Evolutionary conservation across 768 basidiomycete species (phyloP).

Genomic region (Naganishia onofrii): DNA sequence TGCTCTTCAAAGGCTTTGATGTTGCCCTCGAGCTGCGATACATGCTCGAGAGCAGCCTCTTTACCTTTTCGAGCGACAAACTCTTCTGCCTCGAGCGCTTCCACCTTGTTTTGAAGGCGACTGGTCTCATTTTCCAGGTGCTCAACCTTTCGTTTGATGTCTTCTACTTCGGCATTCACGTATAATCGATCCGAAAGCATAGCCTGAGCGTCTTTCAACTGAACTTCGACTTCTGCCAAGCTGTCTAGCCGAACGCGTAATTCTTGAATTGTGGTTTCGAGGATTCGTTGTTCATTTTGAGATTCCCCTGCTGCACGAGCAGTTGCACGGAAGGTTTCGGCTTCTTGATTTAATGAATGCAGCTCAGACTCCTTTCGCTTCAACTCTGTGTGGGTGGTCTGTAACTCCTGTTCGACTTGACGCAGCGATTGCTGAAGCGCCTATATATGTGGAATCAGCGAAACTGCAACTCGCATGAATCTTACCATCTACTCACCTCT

Average conservation of each 20-base stretch:
- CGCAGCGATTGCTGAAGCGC: neutral
- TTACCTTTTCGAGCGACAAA: conserved; percentile 18
- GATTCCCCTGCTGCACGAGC: neutral
- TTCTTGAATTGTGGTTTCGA: conserved; percentile 1
- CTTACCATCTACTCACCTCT: neutral
- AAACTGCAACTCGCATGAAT: too few species aligned
- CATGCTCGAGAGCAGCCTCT: conserved; percentile 15
- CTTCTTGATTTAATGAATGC: neutral
- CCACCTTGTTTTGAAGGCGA: neutral
- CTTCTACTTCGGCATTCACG: neutral
- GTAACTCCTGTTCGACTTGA: neutral
- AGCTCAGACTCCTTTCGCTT: neutral
- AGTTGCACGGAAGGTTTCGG: neutral
- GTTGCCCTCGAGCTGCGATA: conserved; percentile 4
- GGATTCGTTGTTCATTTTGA: neutral
- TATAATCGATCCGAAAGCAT: neutral
- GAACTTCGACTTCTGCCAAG: neutral
- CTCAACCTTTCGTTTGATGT: neutral
- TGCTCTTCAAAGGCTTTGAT: conserved; percentile 21
- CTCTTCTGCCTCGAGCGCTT: conserved; percentile 18
- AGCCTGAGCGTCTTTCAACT: neutral
- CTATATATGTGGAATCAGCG: too few species aligned
- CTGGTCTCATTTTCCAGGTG: neutral
- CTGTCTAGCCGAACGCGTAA: neutral
- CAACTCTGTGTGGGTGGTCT: neutral